Evolutionary conservation across 768 basidiomycete genomes (phyloP).

Genomic region (Lactarius sanguifluus): DNA sequence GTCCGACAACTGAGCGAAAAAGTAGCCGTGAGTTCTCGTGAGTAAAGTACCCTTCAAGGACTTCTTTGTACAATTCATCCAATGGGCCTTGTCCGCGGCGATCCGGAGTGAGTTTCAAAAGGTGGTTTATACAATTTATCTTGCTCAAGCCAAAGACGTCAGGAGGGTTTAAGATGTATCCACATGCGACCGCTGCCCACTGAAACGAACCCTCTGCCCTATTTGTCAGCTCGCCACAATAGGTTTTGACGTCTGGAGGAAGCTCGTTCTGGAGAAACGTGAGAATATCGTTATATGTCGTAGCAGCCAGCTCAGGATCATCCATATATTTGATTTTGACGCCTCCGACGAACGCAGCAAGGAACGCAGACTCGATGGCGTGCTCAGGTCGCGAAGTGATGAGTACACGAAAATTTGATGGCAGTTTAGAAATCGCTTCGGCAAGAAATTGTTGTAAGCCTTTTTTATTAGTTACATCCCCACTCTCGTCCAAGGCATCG

Average conservation of each 20-base stretch:
- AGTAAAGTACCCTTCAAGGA: background rate
- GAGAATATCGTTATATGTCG: background rate
- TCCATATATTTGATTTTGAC: background rate
- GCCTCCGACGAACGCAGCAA: background rate
- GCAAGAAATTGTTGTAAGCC: conserved; percentile 6
- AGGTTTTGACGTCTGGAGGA: background rate
- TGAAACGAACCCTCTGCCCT: conserved; percentile 4
- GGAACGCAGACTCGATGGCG: background rate
- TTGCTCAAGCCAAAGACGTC: background rate
- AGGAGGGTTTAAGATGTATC: background rate
- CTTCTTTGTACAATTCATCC: background rate
- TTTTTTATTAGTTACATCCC: background rate
- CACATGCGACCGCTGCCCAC: conserved; percentile 2
- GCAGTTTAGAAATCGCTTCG: background rate
- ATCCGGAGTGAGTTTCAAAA: background rate
- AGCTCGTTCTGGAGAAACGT: background rate
- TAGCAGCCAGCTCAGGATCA: background rate
- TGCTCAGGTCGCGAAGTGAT: conserved; percentile 1
- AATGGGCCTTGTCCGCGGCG: background rate
- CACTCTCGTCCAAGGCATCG: conserved; percentile 5
- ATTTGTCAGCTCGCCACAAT: background rate
- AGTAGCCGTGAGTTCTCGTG: background rate
- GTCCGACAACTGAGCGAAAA: conserved; percentile 5
- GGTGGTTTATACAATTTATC: background rate
- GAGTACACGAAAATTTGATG: background rate